Evolutionary conservation across 148 eudicot species (phyloP), one percentile per base, ranked within the genome.

Genomic region (Cornus florida): DNA sequence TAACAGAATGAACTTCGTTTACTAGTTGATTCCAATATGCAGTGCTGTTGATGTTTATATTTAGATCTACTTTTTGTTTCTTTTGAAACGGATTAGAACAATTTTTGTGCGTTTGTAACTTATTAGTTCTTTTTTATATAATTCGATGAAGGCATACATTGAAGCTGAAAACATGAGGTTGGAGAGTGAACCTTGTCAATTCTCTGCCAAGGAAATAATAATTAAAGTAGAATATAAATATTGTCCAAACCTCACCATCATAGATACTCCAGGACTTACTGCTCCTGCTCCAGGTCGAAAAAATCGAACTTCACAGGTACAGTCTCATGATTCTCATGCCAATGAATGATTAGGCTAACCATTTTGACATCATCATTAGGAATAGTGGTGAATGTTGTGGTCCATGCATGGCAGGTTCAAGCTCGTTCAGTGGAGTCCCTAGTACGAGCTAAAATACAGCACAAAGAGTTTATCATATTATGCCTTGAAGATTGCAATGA

Each of bases 401-500:
- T 23, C 73, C 78, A 14, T 64, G 69, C 64, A 48, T 85, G 79
- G 76, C 87, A 95, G 99, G 90, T 83, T 84, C 99, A 93, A 87
- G 97, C 98, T 84, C 90, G 94, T 74, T 97, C 98, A 32, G 99
- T 90, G 76, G 99, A 96, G 80, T 91, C 98, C 28, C 88, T 96
- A 43, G 99, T 96, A 71, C 94, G 97, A 78, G 97, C 98, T 76
- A 96, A 96, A 84, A 96, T 96, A 97, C 99, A 96, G 85, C 97
- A 93, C 72, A 96, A 89, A 60, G 99, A 93, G 79, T 92, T 91
- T 82, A 96, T 93, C 81, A 92, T 96, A 80, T 81, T 96, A 71
- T 96, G 99, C 84, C 99, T 96, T 77, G 99, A 96, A 84, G 99
- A 96, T 85, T 96, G 95, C 79, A 89, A 89, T 87, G 99, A 96